Base-by-base conservation (phyloP, 768 basidiomycete species). In the Auriculariales sp. region DNA sequence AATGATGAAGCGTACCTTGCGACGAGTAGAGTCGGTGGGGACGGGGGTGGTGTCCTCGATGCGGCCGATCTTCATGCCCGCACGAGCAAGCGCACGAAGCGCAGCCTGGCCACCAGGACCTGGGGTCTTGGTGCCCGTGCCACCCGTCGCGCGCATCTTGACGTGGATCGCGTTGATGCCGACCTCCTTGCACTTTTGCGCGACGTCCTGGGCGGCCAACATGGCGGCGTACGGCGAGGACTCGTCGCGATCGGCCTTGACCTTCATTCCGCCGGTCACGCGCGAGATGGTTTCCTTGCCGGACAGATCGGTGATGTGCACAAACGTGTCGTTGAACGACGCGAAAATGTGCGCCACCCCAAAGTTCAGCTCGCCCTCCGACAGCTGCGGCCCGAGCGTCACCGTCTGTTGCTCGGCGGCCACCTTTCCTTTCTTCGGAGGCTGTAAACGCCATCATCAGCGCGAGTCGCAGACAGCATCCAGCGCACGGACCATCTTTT, bases 241-340 rank as follows among this genome's bases (percentile, higher is more conserved):
- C 72, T 99, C 95, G 72, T 99, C 95, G 70, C 95, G 86, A 70
- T 99, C 95, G 11, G 94, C 95, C 75, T 98, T 99, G 71, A 99
- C 95, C 75, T 98, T 98, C 95, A 98, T 98, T 53, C 95, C 95
- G 66, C 90, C 89, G 57, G 95, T 98, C 55, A 97, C 91, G 63
- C 95, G 90, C 59, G 90, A 88, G 72, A 99, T 91, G 65, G 95
- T 99, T 75, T 98, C 95, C 74, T 89, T 93, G 61, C 95, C 95
- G 22, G 92, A 92, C 52, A 98, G 71, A 85, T 98, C 95, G 67
- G 95, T 99, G 62, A 99, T 75, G 66, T 99, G 95, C 58, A 99
- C 95, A 68, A 98, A 98, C 52, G 95, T 99, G 64, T 99, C 95
- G 71, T 99, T 99, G 81, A 99, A 99, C 51, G 91, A 94, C 33